Conservation (phyloP, 345 rosid species). For the Gossypium raimondii region DNA sequence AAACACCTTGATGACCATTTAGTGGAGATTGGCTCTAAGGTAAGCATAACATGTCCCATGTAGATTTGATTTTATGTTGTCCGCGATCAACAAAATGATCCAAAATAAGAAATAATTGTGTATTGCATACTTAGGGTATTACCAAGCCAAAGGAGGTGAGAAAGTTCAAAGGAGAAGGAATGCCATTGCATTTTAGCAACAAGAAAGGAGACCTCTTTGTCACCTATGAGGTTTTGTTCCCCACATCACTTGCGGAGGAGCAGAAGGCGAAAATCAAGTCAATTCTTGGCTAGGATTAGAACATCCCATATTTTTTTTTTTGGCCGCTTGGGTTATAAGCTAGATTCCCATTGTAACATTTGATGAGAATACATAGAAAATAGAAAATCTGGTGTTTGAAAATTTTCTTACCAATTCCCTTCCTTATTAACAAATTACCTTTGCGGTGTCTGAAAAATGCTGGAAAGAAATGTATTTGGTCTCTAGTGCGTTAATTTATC, state of each 20-base stretch:
- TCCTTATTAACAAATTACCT: constrained; percentile 13
- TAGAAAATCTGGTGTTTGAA: constrained; percentile 8
- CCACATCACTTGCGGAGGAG: constrained; percentile 69
- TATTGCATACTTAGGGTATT: constrained; percentile 52
- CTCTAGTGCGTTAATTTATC: background rate
- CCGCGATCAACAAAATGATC: background rate
- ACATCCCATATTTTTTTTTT: background rate
- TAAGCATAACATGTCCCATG: constrained; percentile 20
- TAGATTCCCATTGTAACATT: constrained; percentile 20
- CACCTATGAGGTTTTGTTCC: constrained; percentile 87
- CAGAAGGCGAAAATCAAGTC: constrained; percentile 84
- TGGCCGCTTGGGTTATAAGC: constrained; percentile 11
- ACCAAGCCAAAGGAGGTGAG: constrained; percentile 90
- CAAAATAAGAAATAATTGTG: background rate
- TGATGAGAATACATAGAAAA: constrained; percentile 15
- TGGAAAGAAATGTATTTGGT: background rate
- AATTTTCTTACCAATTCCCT: background rate
- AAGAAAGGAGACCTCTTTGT: constrained; percentile 90
- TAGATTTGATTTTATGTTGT: background rate
- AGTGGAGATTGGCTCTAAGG: constrained; percentile 83
- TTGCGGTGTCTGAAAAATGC: constrained; percentile 2
- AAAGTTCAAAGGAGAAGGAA: constrained; percentile 93
- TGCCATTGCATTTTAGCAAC: constrained; percentile 81
- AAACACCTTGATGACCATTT: constrained; percentile 91
- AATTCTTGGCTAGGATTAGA: constrained; percentile 52